A percentile compares a stretch with the other conserved stretches of the same genome.
These are phyloP conservation scores for Paraphaeosphaeria minitans DNA, from an alignment of 2,329 filamentous ascomycete species.

Conservation along the genomic window DNA sequence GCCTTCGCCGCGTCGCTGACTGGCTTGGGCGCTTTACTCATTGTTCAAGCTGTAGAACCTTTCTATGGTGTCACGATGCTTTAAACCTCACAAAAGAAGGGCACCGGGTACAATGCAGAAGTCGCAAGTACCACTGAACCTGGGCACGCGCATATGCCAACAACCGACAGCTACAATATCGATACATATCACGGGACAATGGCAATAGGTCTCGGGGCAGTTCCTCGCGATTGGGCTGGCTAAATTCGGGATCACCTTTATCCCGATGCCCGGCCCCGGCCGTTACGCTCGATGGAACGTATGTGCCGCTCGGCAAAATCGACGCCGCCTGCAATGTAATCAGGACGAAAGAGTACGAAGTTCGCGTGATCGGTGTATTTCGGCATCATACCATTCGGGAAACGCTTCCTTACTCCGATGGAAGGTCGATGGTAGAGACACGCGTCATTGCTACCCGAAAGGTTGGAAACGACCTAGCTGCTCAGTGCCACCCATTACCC, in stretches of 20 bases:
- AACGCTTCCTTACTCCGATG: slow-evolving; percentile 1
- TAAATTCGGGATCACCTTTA: slow-evolving; percentile 32
- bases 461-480: not conserved
- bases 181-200: slow-evolving; percentile 11
- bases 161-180: not conserved
- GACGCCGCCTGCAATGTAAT: not conserved
- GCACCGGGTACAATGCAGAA: not conserved
- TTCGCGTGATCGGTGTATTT: not conserved
- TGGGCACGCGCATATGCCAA: not conserved
- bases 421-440: not conserved
- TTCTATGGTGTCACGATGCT: not conserved
- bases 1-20: not conserved
- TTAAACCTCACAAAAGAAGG: not conserved
- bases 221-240: slow-evolving; percentile 20
- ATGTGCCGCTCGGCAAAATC: not conserved
- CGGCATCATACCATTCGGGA: slow-evolving; percentile 5
- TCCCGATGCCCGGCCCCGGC: slow-evolving; percentile 30
- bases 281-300: slow-evolving; percentile 19
- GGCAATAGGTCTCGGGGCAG: slow-evolving; percentile 29
- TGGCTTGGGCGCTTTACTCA: not conserved
- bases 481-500: not conserved
- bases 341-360: not conserved
- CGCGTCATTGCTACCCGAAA: not conserved
- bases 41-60: not conserved
- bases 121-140: not conserved